Conservation (phyloP, 129 eudicot species). For the Flaveria robusta region DNA sequence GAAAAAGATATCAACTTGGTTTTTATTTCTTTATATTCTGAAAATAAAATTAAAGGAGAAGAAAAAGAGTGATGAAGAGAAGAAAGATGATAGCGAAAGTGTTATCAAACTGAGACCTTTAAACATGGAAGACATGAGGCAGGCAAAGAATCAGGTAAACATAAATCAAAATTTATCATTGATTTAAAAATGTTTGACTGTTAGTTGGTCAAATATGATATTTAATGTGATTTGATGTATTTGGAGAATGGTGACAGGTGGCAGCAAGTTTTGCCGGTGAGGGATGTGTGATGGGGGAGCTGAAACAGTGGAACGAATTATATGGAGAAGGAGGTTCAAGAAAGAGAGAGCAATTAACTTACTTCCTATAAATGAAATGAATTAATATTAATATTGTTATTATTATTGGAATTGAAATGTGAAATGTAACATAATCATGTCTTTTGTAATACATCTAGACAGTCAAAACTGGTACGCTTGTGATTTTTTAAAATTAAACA, state of each 20-base stretch:
- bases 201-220: not conserved
- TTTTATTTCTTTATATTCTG: not conserved
- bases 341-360: constrained; percentile 73
- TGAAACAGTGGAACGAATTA: constrained; percentile 81
- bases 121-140: constrained; percentile 91
- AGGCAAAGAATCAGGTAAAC: constrained; percentile 82
- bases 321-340: constrained; percentile 97
- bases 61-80: constrained; percentile 43
- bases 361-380: constrained; percentile 62
- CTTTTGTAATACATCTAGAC: constrained; percentile 22
- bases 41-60: constrained; percentile 44
- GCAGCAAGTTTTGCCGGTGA: constrained; percentile 88
- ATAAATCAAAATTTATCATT: not conserved
- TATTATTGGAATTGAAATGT: constrained; percentile 8
- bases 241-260: constrained; percentile 48
- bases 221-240: not conserved
- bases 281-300: constrained; percentile 75
- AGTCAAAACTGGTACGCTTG: constrained; percentile 6
- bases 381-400: not conserved
- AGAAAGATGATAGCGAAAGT: constrained; percentile 54
- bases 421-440: constrained; percentile 26
- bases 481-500: constrained; percentile 6
- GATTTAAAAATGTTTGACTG: not conserved
- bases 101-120: constrained; percentile 68
- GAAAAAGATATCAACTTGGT: not conserved